Evolutionary conservation across 2,329 filamentous ascomycete genomes (phyloP).

Genomic region (Niveomyces coronatus): DNA sequence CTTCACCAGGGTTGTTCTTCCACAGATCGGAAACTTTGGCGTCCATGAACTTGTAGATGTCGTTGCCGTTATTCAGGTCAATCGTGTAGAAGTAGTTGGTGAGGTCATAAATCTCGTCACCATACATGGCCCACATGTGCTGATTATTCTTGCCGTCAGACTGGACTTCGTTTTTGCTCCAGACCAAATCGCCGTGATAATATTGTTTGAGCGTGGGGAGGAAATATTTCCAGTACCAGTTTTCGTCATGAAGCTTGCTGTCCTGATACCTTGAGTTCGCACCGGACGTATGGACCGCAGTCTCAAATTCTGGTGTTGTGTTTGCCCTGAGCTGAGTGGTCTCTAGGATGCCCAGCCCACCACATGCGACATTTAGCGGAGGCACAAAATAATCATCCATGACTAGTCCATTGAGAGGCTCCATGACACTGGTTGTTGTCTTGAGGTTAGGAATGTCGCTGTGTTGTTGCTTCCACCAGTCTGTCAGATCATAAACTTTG

Average conservation of each 20-base stretch:
- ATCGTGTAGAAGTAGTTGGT: constrained; percentile 84
- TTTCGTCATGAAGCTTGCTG: constrained; percentile 47
- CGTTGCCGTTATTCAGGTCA: constrained; percentile 42
- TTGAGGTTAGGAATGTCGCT: constrained; percentile 55
- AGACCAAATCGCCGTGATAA: constrained; percentile 81
- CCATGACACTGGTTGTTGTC: constrained; percentile 56
- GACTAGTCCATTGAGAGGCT: constrained; percentile 64
- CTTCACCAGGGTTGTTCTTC: constrained; percentile 63
- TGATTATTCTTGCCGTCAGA: constrained; percentile 55
- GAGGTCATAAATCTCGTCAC: constrained; percentile 73
- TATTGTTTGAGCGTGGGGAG: constrained; percentile 71
- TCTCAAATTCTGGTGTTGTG: constrained; percentile 43
- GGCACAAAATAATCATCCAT: constrained; percentile 79
- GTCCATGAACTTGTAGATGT: constrained; percentile 63
- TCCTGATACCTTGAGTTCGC: constrained; percentile 41
- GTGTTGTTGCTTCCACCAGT: constrained; percentile 80
- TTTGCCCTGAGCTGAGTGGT: constrained; percentile 52
- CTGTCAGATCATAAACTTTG: constrained; percentile 81
- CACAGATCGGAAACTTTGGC: constrained; percentile 55
- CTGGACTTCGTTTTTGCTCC: constrained; percentile 47
- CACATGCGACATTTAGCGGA: constrained; percentile 66
- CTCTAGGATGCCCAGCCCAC: constrained; percentile 54
- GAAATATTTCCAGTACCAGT: constrained; percentile 74
- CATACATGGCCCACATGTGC: constrained; percentile 71
- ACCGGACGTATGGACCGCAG: constrained; percentile 64